Evolutionary conservation across 2,329 filamentous ascomycete species (phyloP).

Genomic region (Blastomyces parvus): DNA sequence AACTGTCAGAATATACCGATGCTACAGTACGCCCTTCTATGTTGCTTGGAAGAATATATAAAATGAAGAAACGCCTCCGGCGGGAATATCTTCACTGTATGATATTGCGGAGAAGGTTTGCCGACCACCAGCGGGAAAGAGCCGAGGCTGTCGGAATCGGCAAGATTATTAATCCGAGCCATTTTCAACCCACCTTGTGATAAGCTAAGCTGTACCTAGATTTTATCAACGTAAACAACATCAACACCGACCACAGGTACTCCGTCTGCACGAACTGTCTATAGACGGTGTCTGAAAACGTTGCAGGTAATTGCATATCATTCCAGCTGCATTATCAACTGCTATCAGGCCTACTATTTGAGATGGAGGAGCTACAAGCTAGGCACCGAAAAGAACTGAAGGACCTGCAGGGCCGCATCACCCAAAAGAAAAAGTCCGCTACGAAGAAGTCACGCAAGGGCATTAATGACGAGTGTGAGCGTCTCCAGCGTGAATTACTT

Average conservation of each 20-base stretch:
- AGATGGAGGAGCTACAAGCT: slow-evolving; percentile 66
- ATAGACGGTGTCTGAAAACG: not conserved
- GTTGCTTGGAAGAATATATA: not conserved
- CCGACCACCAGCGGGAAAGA: slow-evolving; percentile 16
- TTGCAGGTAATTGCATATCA: not conserved
- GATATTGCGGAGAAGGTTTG: not conserved
- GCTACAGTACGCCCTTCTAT: not conserved
- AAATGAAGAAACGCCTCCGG: not conserved
- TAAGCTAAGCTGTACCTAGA: not conserved
- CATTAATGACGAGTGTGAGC: slow-evolving; percentile 56
- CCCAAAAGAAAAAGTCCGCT: slow-evolving; percentile 92
- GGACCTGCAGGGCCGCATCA: slow-evolving; percentile 75
- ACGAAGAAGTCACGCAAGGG: slow-evolving; percentile 70
- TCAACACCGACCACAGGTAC: no score
- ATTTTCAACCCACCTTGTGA: not conserved
- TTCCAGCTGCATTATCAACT: no score
- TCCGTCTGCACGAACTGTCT: no score
- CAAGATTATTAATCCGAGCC: slow-evolving; percentile 14
- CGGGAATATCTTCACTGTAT: not conserved
- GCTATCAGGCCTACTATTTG: not conserved
- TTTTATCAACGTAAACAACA: not conserved
- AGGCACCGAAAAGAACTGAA: slow-evolving; percentile 81
- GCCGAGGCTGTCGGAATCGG: slow-evolving; percentile 21
- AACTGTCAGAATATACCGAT: not conserved
- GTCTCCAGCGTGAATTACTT: slow-evolving; percentile 47